Evolutionary conservation across 2,329 filamentous ascomycete species (phyloP).

Genomic region (Elsinoe australis): DNA sequence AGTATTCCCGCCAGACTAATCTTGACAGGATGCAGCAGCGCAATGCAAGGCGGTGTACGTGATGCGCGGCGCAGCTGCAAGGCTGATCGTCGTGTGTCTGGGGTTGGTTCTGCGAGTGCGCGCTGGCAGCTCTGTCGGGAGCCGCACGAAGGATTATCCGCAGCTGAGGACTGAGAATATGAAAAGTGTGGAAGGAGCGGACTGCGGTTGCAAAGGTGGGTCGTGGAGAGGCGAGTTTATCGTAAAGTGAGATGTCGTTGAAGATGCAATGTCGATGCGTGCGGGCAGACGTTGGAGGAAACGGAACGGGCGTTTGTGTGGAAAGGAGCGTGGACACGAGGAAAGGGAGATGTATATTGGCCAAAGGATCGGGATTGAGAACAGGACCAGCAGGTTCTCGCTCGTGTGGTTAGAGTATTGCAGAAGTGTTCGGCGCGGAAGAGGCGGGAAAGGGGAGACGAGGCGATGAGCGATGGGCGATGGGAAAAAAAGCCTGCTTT

Average conservation of each 20-base stretch:
- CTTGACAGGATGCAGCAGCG: constrained; percentile 9
- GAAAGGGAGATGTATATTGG: constrained; percentile 1
- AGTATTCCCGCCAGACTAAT: not conserved
- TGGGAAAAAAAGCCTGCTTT: constrained; percentile 11
- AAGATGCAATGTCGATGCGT: constrained; percentile 12
- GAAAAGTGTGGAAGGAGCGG: not conserved
- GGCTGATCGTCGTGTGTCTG: constrained; percentile 12
- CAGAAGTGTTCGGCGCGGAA: constrained; percentile 3
- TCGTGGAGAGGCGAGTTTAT: no score
- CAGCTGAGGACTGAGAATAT: not conserved
- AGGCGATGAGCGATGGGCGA: not conserved
- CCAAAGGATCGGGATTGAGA: not conserved
- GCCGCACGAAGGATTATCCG: constrained; percentile 4
- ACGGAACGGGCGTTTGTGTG: constrained; percentile 5
- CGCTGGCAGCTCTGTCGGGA: not conserved
- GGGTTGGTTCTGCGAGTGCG: no score
- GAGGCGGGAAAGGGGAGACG: constrained; percentile 8
- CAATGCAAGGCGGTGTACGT: constrained; percentile 13
- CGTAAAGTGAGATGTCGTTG: constrained; percentile 13
- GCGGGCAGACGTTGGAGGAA: constrained; percentile 11
- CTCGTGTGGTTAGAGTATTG: not conserved
- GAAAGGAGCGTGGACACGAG: constrained; percentile 16
- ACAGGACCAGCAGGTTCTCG: constrained; percentile 8
- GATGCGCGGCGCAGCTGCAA: constrained; percentile 15
- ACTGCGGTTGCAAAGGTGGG: no score